phyloP scores from a whole-genome alignment of 2,329 filamentous ascomycete species.

The Botrytis squamosa region DNA sequence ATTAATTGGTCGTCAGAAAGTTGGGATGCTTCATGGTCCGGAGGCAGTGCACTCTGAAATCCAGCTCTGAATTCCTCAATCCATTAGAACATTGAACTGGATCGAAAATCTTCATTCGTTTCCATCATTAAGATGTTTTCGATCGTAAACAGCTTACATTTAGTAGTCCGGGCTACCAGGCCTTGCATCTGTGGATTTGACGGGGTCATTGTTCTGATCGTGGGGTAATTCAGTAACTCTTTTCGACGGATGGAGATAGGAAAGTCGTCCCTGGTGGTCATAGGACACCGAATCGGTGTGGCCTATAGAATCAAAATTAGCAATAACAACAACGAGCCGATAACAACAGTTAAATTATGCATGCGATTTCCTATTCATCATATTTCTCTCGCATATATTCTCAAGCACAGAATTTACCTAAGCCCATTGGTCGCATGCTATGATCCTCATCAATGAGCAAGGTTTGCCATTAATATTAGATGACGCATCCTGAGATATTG shows the following conservation, averaged over 20 bases:
- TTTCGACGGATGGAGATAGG: background rate
- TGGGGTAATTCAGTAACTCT: background rate
- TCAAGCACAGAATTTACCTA: background rate
- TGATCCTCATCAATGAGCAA: background rate
- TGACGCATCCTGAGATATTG: background rate
- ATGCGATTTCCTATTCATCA: background rate
- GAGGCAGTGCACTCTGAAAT: background rate
- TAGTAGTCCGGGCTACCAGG: accelerated
- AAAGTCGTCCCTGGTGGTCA: background rate
- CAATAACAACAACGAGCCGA: background rate
- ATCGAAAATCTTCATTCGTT: background rate
- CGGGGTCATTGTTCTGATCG: background rate
- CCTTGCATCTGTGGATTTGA: background rate
- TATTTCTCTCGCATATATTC: background rate
- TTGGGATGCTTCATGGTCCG: background rate
- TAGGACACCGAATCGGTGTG: background rate
- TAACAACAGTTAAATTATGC: background rate
- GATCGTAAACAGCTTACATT: background rate
- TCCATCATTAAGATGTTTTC: background rate
- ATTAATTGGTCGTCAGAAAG: background rate
- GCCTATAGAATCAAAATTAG: too few species aligned
- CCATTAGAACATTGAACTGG: background rate
- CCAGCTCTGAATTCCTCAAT: background rate
- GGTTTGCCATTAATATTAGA: background rate
- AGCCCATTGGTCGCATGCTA: background rate